Evolutionary conservation across 2,329 filamentous ascomycete species (phyloP), one percentile per base, ranked within the genome.

Genomic region (Herpotrichia juniperi): DNA sequence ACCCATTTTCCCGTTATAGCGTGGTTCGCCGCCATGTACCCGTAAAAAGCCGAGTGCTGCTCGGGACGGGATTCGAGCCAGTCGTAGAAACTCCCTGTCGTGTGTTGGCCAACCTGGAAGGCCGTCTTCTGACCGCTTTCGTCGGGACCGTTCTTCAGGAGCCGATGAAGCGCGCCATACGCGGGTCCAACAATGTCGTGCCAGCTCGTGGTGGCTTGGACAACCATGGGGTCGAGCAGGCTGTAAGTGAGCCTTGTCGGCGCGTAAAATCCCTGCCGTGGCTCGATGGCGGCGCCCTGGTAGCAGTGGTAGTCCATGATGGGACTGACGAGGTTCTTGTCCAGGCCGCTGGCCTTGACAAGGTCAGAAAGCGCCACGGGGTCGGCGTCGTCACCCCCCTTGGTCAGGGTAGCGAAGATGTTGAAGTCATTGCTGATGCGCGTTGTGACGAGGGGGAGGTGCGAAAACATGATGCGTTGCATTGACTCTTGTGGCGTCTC

Each of bases 391-490:
- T 37, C 34, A n/a, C 6, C 6, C 7, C n/a, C 7, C 34, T 37
- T 7, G n/a, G 34, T n/a, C n/a, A 37, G 34, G 7, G 34, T 37
- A 16, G 34, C 6, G 34, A 37, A 37, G 34, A 37, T 7, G 34
- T 37, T 37, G 34, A 37, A 37, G 34, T 37, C 34, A 8, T 37
- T 7, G 34, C 34, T n/a, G 34, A 37, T 37, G 34, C 34, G 34
- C 7, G 34, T 37, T 6, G 34, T 37, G 6, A 37, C n/a, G n/a
- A 37, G 34, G n/a, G 34, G 34, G 34, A 37, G 34, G 6, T 7
- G 34, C 34, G 34, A 16, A n/a, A 37, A 37, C n/a, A 37, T 37
- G 16, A 37, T 7, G 6, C 34, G 34, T n/a, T n/a, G 34, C 34
- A 37, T 37, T 8, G 34, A 8, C 34, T 37, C 34, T n/a, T 37